Conservation (phyloP, 2,329 filamentous ascomycete genomes). For the Alternaria hordeiaustralica region DNA sequence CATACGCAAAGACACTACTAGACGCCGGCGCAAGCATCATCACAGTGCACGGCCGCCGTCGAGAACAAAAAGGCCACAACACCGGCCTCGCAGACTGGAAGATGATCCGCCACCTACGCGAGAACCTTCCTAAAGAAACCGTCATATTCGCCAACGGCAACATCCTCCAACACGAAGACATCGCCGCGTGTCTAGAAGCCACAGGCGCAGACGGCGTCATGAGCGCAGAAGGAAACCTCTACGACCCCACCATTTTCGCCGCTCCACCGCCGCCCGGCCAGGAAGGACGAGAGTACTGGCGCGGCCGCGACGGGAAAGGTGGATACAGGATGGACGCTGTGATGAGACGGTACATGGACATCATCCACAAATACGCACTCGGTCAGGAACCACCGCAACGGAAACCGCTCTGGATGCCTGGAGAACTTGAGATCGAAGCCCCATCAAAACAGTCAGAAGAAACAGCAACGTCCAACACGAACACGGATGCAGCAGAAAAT, state of each 20-base stretch:
- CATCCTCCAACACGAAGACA: conserved; percentile 78
- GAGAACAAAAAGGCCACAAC: conserved; percentile 95
- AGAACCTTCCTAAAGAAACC: conserved; percentile 82
- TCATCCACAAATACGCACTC: conserved; percentile 80
- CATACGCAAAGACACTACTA: conserved; percentile 87
- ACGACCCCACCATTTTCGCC: conserved; percentile 87
- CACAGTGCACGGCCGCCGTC: conserved; percentile 84
- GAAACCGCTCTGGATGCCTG: conserved; percentile 74
- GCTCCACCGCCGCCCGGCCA: conserved; percentile 67
- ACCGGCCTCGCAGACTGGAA: conserved; percentile 93
- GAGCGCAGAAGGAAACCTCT: conserved; percentile 94
- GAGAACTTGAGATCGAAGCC: conserved; percentile 49
- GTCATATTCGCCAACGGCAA: conserved; percentile 98
- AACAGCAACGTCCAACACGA: not conserved
- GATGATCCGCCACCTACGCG: conserved; percentile 80
- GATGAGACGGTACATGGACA: conserved; percentile 86
- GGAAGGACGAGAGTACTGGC: conserved; percentile 82
- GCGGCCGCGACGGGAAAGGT: conserved; percentile 75
- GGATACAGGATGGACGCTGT: conserved; percentile 91
- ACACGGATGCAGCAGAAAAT: conserved; percentile 8
- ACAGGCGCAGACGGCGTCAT: conserved; percentile 94
- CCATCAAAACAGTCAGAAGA: conserved; percentile 41
- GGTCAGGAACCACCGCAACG: conserved; percentile 69
- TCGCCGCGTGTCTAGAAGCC: conserved; percentile 76
- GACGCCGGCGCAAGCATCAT: conserved; percentile 89